A percentile compares a stretch with the other conserved stretches of the same genome.
These are phyloP conservation scores for Phialocephala sp. DNA, from an alignment of 2,329 filamentous ascomycete species.

Conservation along the genomic window DNA sequence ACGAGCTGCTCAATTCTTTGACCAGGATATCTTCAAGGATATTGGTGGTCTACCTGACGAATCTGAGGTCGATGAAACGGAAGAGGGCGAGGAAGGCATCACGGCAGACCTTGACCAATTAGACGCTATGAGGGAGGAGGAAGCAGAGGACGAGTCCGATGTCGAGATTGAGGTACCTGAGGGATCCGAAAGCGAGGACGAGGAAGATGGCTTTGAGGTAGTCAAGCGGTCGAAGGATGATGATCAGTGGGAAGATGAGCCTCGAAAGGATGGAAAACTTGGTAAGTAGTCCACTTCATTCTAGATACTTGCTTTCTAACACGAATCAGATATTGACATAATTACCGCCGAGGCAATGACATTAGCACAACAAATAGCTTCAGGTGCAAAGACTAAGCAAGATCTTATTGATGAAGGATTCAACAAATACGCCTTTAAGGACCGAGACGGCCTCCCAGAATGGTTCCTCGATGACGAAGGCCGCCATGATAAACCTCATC, in stretches of 20 bases:
- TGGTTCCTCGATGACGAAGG: conserved; percentile 97
- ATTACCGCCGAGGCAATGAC: conserved; percentile 99
- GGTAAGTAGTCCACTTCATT: conserved; percentile 49
- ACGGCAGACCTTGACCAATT: conserved; percentile 45
- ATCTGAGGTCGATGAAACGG: conserved; percentile 48
- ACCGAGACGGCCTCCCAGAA: conserved; percentile 88
- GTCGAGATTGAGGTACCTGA: conserved; percentile 28
- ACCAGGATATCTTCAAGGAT: conserved; percentile 91
- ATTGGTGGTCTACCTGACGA: conserved; percentile 71
- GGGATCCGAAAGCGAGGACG: conserved; percentile 35
- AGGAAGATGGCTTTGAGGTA: conserved; percentile 65
- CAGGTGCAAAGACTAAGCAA: conserved; percentile 77
- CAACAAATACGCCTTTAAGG: conserved; percentile 91
- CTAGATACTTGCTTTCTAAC: conserved; percentile 28
- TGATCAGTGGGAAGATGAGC: conserved; percentile 70
- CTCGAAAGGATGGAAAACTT: conserved; percentile 65
- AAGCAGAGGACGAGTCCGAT: conserved; percentile 36
- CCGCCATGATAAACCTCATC: conserved; percentile 81
- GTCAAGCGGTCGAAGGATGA: conserved; percentile 60
- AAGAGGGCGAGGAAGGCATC: conserved; percentile 50
- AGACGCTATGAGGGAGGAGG: conserved; percentile 43
- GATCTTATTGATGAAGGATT: conserved; percentile 90
- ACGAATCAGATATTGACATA: conserved; percentile 82
- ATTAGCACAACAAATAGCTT: conserved; percentile 88
- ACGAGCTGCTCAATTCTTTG: conserved; percentile 87